Conservation (phyloP, 2,329 filamentous ascomycete species). For the Orbilia brochopaga region DNA sequence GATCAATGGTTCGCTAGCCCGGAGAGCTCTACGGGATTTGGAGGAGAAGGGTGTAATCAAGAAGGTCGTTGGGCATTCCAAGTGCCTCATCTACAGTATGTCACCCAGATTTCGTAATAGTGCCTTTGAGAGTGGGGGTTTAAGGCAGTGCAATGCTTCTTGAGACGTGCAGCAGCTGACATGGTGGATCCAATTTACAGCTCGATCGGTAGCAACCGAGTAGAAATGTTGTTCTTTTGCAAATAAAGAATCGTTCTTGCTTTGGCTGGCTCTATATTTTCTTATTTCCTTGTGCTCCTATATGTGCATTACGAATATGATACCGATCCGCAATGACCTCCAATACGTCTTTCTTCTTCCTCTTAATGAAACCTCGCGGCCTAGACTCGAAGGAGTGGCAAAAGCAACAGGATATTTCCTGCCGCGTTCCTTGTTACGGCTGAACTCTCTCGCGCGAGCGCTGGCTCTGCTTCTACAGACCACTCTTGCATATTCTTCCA, state of each 20-base stretch:
- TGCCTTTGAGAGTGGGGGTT: too few relatives aligned
- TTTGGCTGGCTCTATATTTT: slow-evolving; percentile 21
- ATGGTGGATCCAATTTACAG: slow-evolving; percentile 4
- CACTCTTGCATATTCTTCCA: slow-evolving; percentile 27
- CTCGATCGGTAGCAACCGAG: slow-evolving; percentile 50
- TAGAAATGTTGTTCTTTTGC: slow-evolving; percentile 40
- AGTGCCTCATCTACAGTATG: slow-evolving; percentile 97
- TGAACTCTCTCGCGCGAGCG: too few relatives aligned
- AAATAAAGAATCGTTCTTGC: slow-evolving; percentile 46
- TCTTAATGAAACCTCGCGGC: slow-evolving; percentile 30
- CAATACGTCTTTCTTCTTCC: slow-evolving; percentile 37
- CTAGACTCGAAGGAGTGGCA: not conserved
- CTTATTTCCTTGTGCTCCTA: slow-evolving; percentile 14
- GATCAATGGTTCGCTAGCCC: slow-evolving; percentile 98
- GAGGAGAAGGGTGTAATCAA: slow-evolving; percentile 99
- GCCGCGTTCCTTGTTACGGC: slow-evolving; percentile 17
- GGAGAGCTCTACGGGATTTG: slow-evolving; percentile 85
- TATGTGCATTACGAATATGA: slow-evolving; percentile 42
- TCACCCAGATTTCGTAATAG: slow-evolving; percentile 53
- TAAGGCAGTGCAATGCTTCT: too few relatives aligned
- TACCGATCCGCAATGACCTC: slow-evolving; percentile 46
- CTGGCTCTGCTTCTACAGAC: slow-evolving; percentile 19
- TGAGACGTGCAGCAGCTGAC: slow-evolving; percentile 2
- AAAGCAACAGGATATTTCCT: slow-evolving; percentile 12
- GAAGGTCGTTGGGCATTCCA: slow-evolving; percentile 94